Percentiles rank a stretch among this genome's conserved stretches.
These are phyloP conservation scores for Leccinum incarnatum DNA, from an alignment of 768 basidiomycete genomes.

Conservation along the genomic window DNA sequence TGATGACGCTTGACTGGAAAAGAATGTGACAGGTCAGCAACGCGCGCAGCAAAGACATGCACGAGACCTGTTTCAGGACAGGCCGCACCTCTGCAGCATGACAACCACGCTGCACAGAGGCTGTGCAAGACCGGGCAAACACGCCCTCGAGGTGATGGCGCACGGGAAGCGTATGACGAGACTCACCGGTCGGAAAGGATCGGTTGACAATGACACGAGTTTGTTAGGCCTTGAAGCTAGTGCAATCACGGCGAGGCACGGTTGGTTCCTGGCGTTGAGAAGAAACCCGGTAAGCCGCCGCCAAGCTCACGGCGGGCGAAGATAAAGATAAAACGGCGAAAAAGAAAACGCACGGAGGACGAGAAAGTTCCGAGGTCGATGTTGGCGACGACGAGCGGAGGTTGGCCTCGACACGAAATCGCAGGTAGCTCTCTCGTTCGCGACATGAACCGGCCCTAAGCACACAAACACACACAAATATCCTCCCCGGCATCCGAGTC, in stretches of 20 bases:
- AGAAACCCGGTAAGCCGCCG: slow-evolving; percentile 21
- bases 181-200: slow-evolving; percentile 25
- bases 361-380: slow-evolving; percentile 22
- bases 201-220: slow-evolving; percentile 17
- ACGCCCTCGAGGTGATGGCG: slow-evolving; percentile 7
- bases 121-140: slow-evolving; percentile 20
- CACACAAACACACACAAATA: slow-evolving; percentile 32
- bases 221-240: slow-evolving; percentile 24
- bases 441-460: slow-evolving; percentile 35
- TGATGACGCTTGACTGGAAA: slow-evolving; percentile 13
- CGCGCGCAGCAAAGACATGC: slow-evolving; percentile 15
- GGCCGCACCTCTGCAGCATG: slow-evolving; percentile 25
- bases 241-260: slow-evolving; percentile 28
- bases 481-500: not conserved
- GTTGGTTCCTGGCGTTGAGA: slow-evolving; percentile 23
- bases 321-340: not conserved
- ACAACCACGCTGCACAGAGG: slow-evolving; percentile 28
- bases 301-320: not conserved
- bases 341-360: slow-evolving; percentile 18
- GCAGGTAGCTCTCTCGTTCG: slow-evolving; percentile 19
- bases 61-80: slow-evolving; percentile 26
- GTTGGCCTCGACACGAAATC: slow-evolving; percentile 29
- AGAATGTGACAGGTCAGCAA: slow-evolving; percentile 15
- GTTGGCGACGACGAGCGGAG: slow-evolving; percentile 30
- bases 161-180: not conserved